Percentiles rank a stretch among this genome's conserved stretches.
Evolutionary conservation across 2,329 filamentous ascomycete species (phyloP).

Genomic region (Talaromyces sp.): DNA sequence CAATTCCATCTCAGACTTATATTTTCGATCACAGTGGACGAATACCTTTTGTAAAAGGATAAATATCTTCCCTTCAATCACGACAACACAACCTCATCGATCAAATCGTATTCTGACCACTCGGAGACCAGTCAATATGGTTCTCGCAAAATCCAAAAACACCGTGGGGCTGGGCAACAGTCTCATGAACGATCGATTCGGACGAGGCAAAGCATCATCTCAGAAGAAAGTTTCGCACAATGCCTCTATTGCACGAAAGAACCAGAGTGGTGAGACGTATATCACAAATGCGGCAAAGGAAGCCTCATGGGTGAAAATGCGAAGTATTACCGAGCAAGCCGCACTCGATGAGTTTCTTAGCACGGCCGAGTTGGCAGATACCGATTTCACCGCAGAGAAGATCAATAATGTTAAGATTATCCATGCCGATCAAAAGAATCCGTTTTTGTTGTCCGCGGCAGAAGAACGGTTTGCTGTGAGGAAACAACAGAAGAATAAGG

Average conservation of each 20-base stretch:
- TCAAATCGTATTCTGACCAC: background rate
- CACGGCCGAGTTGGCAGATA: slow-evolving; percentile 94
- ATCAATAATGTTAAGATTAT: slow-evolving; percentile 99
- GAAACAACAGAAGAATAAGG: slow-evolving; percentile 78
- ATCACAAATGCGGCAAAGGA: slow-evolving; percentile 87
- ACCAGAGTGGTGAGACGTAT: slow-evolving; percentile 79
- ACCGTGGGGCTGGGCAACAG: slow-evolving; percentile 90
- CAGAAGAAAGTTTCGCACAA: slow-evolving; percentile 66
- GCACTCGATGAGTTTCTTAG: slow-evolving; percentile 94
- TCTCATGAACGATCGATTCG: slow-evolving; percentile 98
- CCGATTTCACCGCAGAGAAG: slow-evolving; percentile 98
- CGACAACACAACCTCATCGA: background rate
- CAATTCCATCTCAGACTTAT: slow-evolving; percentile 2
- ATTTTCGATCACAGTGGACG: background rate
- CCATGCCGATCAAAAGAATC: slow-evolving; percentile 92
- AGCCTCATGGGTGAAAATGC: slow-evolving; percentile 98
- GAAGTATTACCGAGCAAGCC: slow-evolving; percentile 94
- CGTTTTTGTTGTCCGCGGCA: slow-evolving; percentile 76
- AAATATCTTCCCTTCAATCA: background rate
- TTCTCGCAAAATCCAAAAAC: slow-evolving; percentile 89
- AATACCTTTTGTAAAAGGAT: background rate
- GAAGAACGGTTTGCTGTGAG: slow-evolving; percentile 74
- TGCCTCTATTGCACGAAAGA: slow-evolving; percentile 62
- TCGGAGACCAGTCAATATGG: slow-evolving; percentile 49
- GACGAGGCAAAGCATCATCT: slow-evolving; percentile 80